Evolutionary conservation across 345 rosid genomes (phyloP).

Genomic region (Erysimum cheiranthoides): DNA sequence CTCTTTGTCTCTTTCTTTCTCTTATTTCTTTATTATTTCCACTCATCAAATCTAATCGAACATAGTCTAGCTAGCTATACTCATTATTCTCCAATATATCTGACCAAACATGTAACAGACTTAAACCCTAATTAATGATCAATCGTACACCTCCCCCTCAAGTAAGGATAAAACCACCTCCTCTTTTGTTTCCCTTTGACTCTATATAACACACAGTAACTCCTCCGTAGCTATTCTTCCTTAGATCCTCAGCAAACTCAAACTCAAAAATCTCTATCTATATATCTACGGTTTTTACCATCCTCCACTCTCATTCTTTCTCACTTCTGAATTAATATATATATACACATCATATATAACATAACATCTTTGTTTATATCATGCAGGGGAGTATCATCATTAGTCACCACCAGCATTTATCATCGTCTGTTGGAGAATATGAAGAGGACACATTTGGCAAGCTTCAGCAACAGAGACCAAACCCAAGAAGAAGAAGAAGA

Average conservation of each 20-base stretch:
- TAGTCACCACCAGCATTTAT: not conserved
- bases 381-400: constrained; percentile 17
- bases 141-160: constrained; percentile 37
- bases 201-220: constrained; percentile 30
- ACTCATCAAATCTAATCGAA: constrained; percentile 35
- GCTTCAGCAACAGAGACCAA: constrained; percentile 31
- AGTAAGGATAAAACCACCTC: constrained; percentile 34
- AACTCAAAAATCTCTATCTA: constrained; percentile 12
- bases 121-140: constrained; percentile 48
- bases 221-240: constrained; percentile 35
- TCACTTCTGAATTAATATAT: not conserved
- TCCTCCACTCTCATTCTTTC: constrained; percentile 7
- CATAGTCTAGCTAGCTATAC: constrained; percentile 38
- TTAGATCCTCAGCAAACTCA: constrained; percentile 18
- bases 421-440: constrained; percentile 21
- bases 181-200: constrained; percentile 33
- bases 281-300: constrained; percentile 28
- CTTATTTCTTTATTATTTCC: constrained; percentile 17
- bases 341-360: not conserved
- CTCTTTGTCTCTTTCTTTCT: constrained; percentile 40
- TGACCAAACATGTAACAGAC: constrained; percentile 47
- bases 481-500: constrained; percentile 24
- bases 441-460: constrained; percentile 45
- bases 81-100: constrained; percentile 46
- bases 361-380: constrained; percentile 11